Evolutionary conservation across 371 early-diverging fungal genomes (phyloP).

Genomic region (Apophysomyces elegans): DNA sequence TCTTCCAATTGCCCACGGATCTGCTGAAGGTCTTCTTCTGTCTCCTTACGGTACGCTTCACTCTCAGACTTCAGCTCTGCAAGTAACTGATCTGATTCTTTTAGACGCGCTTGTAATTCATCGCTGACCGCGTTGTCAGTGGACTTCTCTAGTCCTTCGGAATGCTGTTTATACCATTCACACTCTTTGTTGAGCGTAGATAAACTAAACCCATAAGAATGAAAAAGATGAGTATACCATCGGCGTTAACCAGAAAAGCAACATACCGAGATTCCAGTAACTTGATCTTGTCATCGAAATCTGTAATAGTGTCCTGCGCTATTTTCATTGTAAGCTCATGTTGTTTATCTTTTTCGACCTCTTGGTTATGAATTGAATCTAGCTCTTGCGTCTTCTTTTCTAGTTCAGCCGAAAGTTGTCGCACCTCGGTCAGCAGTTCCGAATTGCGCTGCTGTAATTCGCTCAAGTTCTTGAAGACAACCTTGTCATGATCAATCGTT

Average conservation of each 20-base stretch:
- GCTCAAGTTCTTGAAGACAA: constrained; percentile 26
- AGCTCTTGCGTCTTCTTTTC: constrained; percentile 12
- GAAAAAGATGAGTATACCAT: not conserved
- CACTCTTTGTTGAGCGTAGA: not conserved
- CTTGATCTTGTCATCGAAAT: not conserved
- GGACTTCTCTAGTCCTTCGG: constrained; percentile 5
- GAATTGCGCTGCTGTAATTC: constrained; percentile 28
- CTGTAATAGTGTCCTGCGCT: constrained; percentile 6
- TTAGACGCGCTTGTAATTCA: constrained; percentile 9
- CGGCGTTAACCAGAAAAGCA: not conserved
- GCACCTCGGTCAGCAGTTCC: constrained; percentile 17
- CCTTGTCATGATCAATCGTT: constrained; percentile 18
- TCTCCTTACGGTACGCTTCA: constrained; percentile 16
- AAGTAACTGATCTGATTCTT: constrained; percentile 11
- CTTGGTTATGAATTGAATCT: not conserved
- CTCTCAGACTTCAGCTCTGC: not conserved
- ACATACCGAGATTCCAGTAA: constrained; percentile 3
- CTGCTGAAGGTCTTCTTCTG: constrained; percentile 13
- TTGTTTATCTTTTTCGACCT: not conserved
- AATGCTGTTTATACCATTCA: constrained; percentile 1
- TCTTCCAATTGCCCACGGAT: constrained; percentile 15
- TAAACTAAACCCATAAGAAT: not conserved
- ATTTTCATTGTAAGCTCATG: constrained; percentile 1
- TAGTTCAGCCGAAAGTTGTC: constrained; percentile 12
- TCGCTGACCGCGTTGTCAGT: not conserved